A percentile compares a stretch with the other conserved stretches of the same genome.
These are phyloP conservation scores for Penicillium goetzii DNA, from an alignment of 495 filamentous ascomycete genomes.

Conservation along the genomic window DNA sequence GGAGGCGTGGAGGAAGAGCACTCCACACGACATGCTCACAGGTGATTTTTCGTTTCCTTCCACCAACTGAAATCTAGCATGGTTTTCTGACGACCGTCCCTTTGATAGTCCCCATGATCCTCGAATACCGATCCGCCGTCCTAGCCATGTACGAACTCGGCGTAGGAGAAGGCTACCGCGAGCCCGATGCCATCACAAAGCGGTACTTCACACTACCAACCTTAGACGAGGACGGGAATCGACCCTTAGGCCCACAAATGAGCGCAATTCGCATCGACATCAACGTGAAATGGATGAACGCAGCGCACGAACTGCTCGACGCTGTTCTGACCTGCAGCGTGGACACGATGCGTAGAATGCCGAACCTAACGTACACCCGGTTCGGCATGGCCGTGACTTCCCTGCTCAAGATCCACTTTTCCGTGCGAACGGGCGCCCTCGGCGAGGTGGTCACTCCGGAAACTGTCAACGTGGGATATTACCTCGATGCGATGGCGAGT, in stretches of 20 bases:
- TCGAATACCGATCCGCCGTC: constrained; percentile 51
- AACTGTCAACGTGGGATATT: constrained; percentile 49
- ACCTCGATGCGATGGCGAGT: constrained; percentile 45
- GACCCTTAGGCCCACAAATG: constrained; percentile 32
- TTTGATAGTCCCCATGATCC: constrained; percentile 42
- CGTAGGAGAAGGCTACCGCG: constrained; percentile 54
- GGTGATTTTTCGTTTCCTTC: constrained; percentile 29
- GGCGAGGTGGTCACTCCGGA: constrained; percentile 48
- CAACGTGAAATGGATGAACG: constrained; percentile 53
- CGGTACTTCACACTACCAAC: constrained; percentile 46
- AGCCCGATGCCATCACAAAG: constrained; percentile 47
- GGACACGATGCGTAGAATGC: constrained; percentile 46
- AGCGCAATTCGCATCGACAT: constrained; percentile 52
- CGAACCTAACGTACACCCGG: constrained; percentile 52
- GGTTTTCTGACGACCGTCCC: constrained; percentile 38
- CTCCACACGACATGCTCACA: constrained; percentile 43
- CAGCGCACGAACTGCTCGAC: constrained; percentile 53
- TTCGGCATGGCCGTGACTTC: constrained; percentile 48
- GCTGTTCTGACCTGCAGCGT: constrained; percentile 45
- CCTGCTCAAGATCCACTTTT: constrained; percentile 55
- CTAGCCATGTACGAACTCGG: constrained; percentile 56
- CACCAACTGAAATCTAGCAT: constrained; percentile 13
- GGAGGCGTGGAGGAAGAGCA: constrained; percentile 46
- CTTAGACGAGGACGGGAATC: constrained; percentile 35
- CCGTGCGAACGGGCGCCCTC: constrained; percentile 46